Base-by-base conservation (phyloP, 345 rosid genomes). In the Cardiospermum halicacabum region DNA sequence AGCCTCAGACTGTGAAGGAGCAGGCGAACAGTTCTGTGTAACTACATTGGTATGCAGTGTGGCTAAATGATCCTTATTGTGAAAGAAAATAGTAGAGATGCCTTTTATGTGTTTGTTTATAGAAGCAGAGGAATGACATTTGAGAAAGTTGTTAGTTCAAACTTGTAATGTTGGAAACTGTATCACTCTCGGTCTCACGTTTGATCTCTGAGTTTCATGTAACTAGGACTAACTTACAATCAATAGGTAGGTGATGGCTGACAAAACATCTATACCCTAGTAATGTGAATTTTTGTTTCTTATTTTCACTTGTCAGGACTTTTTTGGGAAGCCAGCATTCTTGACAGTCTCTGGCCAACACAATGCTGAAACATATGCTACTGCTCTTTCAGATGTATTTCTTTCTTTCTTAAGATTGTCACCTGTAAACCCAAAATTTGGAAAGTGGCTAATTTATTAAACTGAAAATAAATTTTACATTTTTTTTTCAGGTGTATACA, bases 291-390 rank as follows among this genome's bases (percentile, higher is more conserved):
- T 70, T n/a, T 68, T 15, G 0, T 60, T 36, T 62, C 53, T 30
- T 62, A 13, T 18, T 68, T 61, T 73, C 11, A 28, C 30, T 45
- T 69, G 39, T 55, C 80, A 94, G 99, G 97, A 94, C 72, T 94
- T 91, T 80, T 94, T 94, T 69, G 96, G 89, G 63, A 91, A 94
- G 72, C 96, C 99, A 67, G 96, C 97, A 28, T 94, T 94, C 82
- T 81, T 94, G 78, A 91, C 97, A 1, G 97, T 94, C 64, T 94
- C 97, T 25, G 99, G 99, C 58, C 99, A 94, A 80, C 99, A 91
- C 53, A 94, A 94, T 81, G 99, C 85, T 56, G 99, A 94, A 84
- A 84, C 99, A 68, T 94, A 91, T 70, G 97, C 97, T 18, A 85
- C 93, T 60, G 97, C 99, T 71, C 99, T 94, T 72, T 82, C 97